A percentile compares a stretch with the other conserved stretches of the same genome.
Conservation (phyloP, 257 asterid species). For the Cynanchum wilfordii region DNA sequence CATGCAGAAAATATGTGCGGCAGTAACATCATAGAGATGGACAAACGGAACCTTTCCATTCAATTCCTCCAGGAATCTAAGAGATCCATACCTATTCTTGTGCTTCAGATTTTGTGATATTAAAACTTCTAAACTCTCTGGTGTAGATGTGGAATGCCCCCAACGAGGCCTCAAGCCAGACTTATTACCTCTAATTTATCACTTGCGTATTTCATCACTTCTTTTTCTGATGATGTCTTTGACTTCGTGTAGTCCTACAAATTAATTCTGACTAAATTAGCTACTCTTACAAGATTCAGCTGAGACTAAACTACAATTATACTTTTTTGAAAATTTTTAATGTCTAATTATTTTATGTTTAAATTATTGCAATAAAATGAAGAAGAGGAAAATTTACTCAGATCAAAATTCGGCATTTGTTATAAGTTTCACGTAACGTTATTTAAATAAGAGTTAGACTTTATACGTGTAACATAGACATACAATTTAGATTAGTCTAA, state of each 20-base stretch:
- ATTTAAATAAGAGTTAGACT: too few relatives aligned
- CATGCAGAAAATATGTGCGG: slow-evolving; percentile 50
- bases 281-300: too few relatives aligned
- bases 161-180: slow-evolving; percentile 54
- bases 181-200: slow-evolving; percentile 44
- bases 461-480: too few relatives aligned
- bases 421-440: too few relatives aligned
- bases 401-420: too few relatives aligned
- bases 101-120: slow-evolving; percentile 27
- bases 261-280: too few relatives aligned
- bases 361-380: too few relatives aligned
- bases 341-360: too few relatives aligned
- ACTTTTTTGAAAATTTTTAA: too few relatives aligned
- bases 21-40: slow-evolving; percentile 43
- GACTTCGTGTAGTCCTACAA: slow-evolving; percentile 43
- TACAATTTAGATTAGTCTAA: too few relatives aligned
- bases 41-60: slow-evolving; percentile 43
- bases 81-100: neutral
- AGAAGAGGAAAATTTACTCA: too few relatives aligned
- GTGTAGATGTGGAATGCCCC: slow-evolving; percentile 28
- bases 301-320: too few relatives aligned
- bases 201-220: slow-evolving; percentile 38
- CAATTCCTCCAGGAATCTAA: slow-evolving; percentile 52
- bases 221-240: slow-evolving; percentile 50
- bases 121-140: slow-evolving; percentile 25